Evolutionary conservation across 1,139 yeast genomes (phyloP), one percentile per base, ranked within the genome.

Genomic region (Pichia sp.): DNA sequence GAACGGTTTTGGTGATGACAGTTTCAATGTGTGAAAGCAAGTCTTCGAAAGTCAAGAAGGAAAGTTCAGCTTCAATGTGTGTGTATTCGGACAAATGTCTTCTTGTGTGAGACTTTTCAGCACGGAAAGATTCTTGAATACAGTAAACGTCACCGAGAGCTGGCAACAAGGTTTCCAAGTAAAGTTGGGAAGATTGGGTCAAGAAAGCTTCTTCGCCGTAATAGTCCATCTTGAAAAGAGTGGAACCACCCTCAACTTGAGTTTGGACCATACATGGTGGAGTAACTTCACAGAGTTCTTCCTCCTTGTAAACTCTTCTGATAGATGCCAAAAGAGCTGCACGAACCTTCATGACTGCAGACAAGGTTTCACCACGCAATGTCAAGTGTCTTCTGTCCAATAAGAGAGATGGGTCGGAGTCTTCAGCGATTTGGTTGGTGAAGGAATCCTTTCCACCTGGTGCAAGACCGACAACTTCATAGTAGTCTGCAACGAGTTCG

Each of bases 191-290:
- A 12, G 96, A 84, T 66, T 93, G 99, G 16, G 99, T 93, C 56
- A 93, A 72, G 64, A 69, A 93, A 13, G 98, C 98, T 60, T 88
- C 93, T 67, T 91, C 95, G 34, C 96, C 97, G 59, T 93, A 93
- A 68, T 93, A 93, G 59, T 85, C 83, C 69, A 93, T 69, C 53
- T 81, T 78, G 69, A 93, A 93, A 58, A 93, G 72, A 14, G 98
- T 93, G 23, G 96, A 83, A 37, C 99, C 99, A 60, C 99, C 98
- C 68, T 93, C 99, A 42, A 93, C 99, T 68, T 91, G 97, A 30
- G 96, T 88, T 67, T 93, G 98, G 41, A 93, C 99, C 97, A 93
- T 88, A 66, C 97, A 88, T 55, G 99, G 99, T 33, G 98, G 97
- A 26, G 97, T 91, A 42, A 93, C 96, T 69, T 93, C 99, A 31